Evolutionary conservation across 2,329 filamentous ascomycete species (phyloP), one percentile per base, ranked within the genome.

Genomic region (Beauveria asiatica): DNA sequence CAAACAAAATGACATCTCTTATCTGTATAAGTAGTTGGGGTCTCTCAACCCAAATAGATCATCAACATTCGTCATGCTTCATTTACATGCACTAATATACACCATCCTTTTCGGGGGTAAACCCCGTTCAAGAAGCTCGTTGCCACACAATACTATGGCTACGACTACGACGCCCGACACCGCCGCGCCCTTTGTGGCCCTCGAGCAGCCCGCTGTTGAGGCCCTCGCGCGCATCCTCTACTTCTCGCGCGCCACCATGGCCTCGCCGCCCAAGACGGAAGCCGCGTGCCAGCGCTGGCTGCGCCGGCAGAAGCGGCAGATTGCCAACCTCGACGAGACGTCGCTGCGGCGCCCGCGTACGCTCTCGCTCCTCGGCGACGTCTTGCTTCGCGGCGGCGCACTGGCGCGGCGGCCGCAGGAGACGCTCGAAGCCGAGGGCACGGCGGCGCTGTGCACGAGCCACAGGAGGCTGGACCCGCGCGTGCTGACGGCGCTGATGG

Each of bases 401-500:
- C 69, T 21, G 66, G 73, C 46, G 69, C 67, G 45, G 69, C 66
- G 44, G 58, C 76, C 16, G 65, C 63, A n/a, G 69, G 72, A 57
- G n/a, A 23, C 25, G 46, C 23, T 61, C 2, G 11, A 64, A 39
- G 61, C 70, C 1, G 59, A 66, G 1, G 65, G 70, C 17, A 64
- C 63, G 11, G 74, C 75, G 13, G 65, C 70, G 8, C 68, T 82
- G 4, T 82, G 80, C 63, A 16, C 57, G 6, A 66, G 65, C 4
- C 80, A 82, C 64, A 64, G 70, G 25, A 57, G 41, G 0, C 72
- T 82, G 5, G 72, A 80, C 45, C 70, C 76, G 0, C 72, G 70
- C 44, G 63, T 80, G 11, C 74, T 82, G 17, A 75, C 74, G 48
- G 70, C 71, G 19, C 65, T 81, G n/a, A 78, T 78, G 66, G 53